Conservation (phyloP, 164 flowering plant genomes). For the Magnolia changhungtana region DNA sequence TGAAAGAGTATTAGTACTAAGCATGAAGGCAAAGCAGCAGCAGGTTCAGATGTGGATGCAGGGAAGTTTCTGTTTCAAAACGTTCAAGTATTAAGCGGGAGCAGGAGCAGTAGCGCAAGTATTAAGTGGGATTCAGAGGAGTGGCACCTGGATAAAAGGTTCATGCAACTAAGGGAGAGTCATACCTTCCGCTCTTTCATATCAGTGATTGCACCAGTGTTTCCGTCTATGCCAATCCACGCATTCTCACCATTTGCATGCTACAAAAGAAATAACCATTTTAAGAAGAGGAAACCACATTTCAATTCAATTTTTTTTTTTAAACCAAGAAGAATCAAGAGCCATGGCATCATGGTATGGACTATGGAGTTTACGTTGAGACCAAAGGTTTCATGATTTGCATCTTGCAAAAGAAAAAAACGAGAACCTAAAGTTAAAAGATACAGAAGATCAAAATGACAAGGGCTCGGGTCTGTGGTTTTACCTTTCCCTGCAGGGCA, state of each 20-base stretch:
- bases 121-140: not conserved
- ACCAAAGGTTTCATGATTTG: not conserved
- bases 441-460: not conserved
- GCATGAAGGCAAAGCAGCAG: not conserved
- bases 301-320: not conserved
- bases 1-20: too few species aligned
- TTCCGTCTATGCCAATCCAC: conserved; percentile 95
- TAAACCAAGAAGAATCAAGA: not conserved
- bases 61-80: not conserved
- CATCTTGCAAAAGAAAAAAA: not conserved
- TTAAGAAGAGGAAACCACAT: not conserved
- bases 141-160: not conserved
- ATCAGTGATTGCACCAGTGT: conserved; percentile 76
- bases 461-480: not conserved
- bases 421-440: not conserved
- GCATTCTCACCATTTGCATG: conserved; percentile 98
- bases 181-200: conserved; percentile 84
- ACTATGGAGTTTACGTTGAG: not conserved
- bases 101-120: not conserved
- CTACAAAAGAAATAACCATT: conserved; percentile 26
- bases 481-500: conserved; percentile 89
- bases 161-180: not conserved
- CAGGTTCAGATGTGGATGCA: not conserved
- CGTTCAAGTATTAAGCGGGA: not conserved
- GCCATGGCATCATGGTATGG: not conserved